Evolutionary conservation across 1,284 basidiomycete genomes (phyloP), one percentile per base, ranked within the genome.

Genomic region (Volvariella volvacea): DNA sequence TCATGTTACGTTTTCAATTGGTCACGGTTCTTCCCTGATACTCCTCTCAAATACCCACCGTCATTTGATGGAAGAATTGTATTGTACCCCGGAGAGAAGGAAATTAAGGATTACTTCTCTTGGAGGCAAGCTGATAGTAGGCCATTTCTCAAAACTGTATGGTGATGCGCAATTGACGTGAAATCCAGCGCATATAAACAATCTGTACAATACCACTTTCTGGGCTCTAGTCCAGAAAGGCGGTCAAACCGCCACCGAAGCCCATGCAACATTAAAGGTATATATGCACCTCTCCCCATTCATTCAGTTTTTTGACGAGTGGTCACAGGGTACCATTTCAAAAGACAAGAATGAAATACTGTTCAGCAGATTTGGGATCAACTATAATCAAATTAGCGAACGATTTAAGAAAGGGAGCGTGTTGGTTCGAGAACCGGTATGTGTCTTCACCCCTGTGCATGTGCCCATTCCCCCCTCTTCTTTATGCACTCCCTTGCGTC

Each of bases 101-200:
- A 89, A 50, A 73, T 96, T 2, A 75, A 83, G 4, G 95, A 99
- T 60, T 99, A 99, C 60, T 96, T 98, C 62, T 67, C 88, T 0
- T 99, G 95, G 94, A 70, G 95, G 51, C 95, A 97, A 60, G 89
- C 86, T 0, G 95, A 98, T 62, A 95, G 92, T 94, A 59, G 56
- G 89, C 73, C 20, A 15, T 15, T 19, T 43, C 33, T 21, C 32
- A n/a, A 9, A 41, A 31, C 2, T n/a, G 22, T 52, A 47, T 52
- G 20, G 16, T 7, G 19, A 22, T 31, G 41, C 31, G 37, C 25
- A 15, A 7, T 19, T 21, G 28, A 22, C 39, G 12, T 30, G 34
- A n/a, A n/a, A n/a, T 48, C 28, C 56, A 96, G 93, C 96, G 0
- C 96, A 99, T 61, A 90, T 99, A 62, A 99, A 99, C 63, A 99